phyloP scores from a whole-genome alignment of 306 rosid species.

The Prunus mira region DNA sequence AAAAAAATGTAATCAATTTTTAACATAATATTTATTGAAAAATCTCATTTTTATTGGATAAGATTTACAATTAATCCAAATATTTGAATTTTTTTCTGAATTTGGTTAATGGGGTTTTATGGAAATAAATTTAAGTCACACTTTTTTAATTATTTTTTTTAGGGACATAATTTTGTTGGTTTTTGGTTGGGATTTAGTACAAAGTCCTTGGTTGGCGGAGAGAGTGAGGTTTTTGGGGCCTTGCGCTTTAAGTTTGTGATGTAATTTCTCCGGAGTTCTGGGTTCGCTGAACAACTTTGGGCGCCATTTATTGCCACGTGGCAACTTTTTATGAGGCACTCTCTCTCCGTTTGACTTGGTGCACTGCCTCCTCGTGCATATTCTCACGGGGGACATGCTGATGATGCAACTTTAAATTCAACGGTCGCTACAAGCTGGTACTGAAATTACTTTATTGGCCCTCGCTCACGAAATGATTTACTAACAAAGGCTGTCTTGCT shows the following conservation, averaged over 20 bases:
- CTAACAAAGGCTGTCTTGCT: no score
- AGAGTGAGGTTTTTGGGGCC: not conserved
- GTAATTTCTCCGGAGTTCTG: constrained; percentile 14
- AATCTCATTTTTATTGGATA: not conserved
- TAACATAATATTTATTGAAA: no score
- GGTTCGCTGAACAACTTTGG: constrained; percentile 20
- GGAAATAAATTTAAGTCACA: no score
- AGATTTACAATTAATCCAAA: not conserved
- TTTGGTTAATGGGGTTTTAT: no score
- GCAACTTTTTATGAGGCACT: not conserved
- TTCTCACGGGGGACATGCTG: not conserved
- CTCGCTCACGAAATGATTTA: no score
- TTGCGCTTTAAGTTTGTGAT: not conserved
- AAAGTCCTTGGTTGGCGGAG: not conserved
- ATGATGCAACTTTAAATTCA: not conserved
- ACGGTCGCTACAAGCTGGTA: no score
- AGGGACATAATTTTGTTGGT: not conserved
- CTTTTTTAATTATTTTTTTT: no score
- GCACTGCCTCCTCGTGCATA: not conserved
- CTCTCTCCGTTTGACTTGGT: not conserved
- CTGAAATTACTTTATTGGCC: no score
- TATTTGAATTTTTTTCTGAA: no score
- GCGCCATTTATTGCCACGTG: not conserved
- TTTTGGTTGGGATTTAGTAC: not conserved
- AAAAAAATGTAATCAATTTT: rapidly evolving